Base-by-base conservation (phyloP, 495 filamentous ascomycete species). In the Penicillium simplicissimum region DNA sequence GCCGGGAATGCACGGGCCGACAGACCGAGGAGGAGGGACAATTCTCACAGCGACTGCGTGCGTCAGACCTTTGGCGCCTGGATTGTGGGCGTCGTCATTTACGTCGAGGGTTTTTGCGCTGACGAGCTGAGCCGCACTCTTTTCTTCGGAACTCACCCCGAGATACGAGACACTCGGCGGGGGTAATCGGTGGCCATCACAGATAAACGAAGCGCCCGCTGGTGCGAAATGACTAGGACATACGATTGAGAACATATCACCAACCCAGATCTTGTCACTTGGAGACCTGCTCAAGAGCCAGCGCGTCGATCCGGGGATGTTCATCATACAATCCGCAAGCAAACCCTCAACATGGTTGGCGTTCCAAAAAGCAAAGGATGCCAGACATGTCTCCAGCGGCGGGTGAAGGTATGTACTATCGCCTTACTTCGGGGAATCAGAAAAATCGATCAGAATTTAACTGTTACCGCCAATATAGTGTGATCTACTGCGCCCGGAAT, bases 361-460 rank as follows among this genome's bases (percentile, higher is more conserved):
- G 74, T 76, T 25, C 76, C 77, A 10, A 69, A 76, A 37, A 78
- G 76, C 61, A 71, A 66, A 65, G 76, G 77, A 57, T 79, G 76
- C 64, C 68, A 66, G 45, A 71, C 64, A n/a, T 76, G 72, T 61
- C 65, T 74, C 25, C 53, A 70, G 15, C 66, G 72, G 19, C 68
- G 70, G n/a, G 68, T 76, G 36, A 70, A 65, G 59, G 67, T 70
- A 56, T 14, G 61, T 40, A 33, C 38, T 9, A 23, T 15, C n/a
- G 1, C 45, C 9, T 14, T 3, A 36, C 42, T 17, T 8, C n/a
- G 17, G 48, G 25, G 15, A 52, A 34, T 10, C 13, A 52, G 23
- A 52, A n/a, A 31, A 45, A 61, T 23, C 21, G 33, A 21, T n/a
- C 13, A 5, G 9, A 15, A 38, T 35, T 8, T 35, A 37, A 34